Evolutionary conservation across 768 basidiomycete genomes (phyloP).

Genomic region (Porpolomopsis calyptriformis): DNA sequence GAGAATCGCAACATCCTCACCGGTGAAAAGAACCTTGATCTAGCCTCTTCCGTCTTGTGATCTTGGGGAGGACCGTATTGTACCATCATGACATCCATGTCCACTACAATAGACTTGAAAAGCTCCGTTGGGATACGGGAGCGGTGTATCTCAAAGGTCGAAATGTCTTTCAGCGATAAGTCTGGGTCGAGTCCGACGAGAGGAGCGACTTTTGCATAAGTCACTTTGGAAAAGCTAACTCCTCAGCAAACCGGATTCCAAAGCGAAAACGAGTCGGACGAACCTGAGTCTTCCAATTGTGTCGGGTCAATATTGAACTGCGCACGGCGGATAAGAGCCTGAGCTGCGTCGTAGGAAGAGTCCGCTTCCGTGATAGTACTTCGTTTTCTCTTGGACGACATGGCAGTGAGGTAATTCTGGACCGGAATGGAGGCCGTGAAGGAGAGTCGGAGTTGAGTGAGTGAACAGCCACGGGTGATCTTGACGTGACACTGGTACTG

Average conservation of each 20-base stretch:
- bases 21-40: neutral
- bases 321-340: too few relatives aligned
- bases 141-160: constrained; percentile 9
- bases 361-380: too few relatives aligned
- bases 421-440: too few relatives aligned
- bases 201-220: constrained; percentile 5
- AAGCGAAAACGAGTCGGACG: too few relatives aligned
- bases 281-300: too few relatives aligned
- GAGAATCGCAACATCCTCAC: neutral
- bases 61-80: constrained; percentile 1
- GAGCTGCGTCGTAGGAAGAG: too few relatives aligned
- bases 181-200: constrained; percentile 7
- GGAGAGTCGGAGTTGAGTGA: too few relatives aligned
- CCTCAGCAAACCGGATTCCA: neutral
- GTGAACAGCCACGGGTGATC: too few relatives aligned
- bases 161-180: neutral
- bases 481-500: neutral
- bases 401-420: too few relatives aligned
- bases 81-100: constrained; percentile 6
- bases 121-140: constrained; percentile 9
- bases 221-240: neutral
- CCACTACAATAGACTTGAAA: constrained; percentile 8
- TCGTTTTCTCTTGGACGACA: too few relatives aligned
- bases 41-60: neutral
- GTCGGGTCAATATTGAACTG: too few relatives aligned